Conservation (phyloP, 495 filamentous ascomycete genomes). For the Lepidopterella palustris region DNA sequence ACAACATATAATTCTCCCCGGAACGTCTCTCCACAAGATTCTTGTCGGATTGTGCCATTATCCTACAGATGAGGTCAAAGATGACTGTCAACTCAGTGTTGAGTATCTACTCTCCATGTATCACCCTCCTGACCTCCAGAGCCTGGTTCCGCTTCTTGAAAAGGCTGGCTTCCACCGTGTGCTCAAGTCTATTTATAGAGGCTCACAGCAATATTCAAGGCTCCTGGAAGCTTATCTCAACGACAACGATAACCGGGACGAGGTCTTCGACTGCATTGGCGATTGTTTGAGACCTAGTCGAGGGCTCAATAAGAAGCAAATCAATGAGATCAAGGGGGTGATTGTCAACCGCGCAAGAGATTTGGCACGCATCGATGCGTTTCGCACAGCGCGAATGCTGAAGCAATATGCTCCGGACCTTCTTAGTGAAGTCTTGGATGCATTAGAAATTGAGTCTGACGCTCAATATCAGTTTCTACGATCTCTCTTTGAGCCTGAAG, state of each 20-base stretch:
- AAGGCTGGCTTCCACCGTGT: conserved; percentile 88
- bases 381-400: conserved; percentile 62
- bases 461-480: conserved; percentile 72
- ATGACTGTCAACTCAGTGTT: conserved; percentile 90
- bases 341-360: conserved; percentile 62
- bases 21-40: conserved; percentile 73
- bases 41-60: conserved; percentile 78
- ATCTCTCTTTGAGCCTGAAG: conserved; percentile 66
- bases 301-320: conserved; percentile 66
- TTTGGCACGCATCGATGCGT: conserved; percentile 63
- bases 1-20: conserved; percentile 86
- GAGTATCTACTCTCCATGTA: conserved; percentile 94
- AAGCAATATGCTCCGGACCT: conserved; percentile 59
- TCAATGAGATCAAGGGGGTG: conserved; percentile 64
- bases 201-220: conserved; percentile 72
- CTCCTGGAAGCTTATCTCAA: conserved; percentile 79
- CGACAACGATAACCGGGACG: conserved; percentile 65
- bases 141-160: conserved; percentile 68
- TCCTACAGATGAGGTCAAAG: conserved; percentile 71
- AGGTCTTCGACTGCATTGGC: conserved; percentile 71
- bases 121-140: conserved; percentile 73
- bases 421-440: conserved; percentile 62
- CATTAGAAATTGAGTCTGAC: conserved; percentile 55
- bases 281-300: conserved; percentile 70
- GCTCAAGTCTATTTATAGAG: conserved; percentile 77